A percentile compares a stretch with the other conserved stretches of the same genome.
phyloP scores from a whole-genome alignment of 2,329 filamentous ascomycete genomes.

The Hypoxylon sp. region DNA sequence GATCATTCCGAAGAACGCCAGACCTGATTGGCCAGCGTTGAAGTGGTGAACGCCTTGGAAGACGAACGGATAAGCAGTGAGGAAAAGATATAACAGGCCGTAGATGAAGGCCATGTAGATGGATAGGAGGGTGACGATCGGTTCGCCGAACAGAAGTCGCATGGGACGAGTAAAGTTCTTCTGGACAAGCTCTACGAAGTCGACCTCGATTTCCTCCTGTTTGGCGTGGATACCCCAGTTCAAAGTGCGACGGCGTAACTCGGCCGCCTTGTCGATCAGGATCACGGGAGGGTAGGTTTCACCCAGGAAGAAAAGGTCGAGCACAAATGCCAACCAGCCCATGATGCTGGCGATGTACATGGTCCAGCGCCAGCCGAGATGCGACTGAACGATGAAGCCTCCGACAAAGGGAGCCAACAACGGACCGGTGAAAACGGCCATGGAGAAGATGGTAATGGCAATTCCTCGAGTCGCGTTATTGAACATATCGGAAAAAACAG shows the following conservation, averaged over 20 bases:
- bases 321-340: conserved; percentile 69
- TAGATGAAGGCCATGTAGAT: conserved; percentile 83
- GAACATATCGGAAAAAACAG: conserved; percentile 80
- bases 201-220: conserved; percentile 78
- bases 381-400: conserved; percentile 72
- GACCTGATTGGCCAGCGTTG: conserved; percentile 75
- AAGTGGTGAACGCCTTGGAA: conserved; percentile 81
- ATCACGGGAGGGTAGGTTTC: conserved; percentile 79
- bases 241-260: conserved; percentile 72
- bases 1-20: conserved; percentile 90
- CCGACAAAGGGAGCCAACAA: conserved; percentile 77
- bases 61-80: conserved; percentile 86
- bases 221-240: conserved; percentile 80
- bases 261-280: conserved; percentile 69
- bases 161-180: conserved; percentile 77
- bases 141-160: conserved; percentile 74
- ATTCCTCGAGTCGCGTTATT: conserved; percentile 71
- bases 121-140: conserved; percentile 75
- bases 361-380: conserved; percentile 80
- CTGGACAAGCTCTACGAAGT: conserved; percentile 71
- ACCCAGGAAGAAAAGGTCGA: conserved; percentile 72
- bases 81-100: conserved; percentile 80
- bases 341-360: conserved; percentile 74
- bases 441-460: conserved; percentile 69
- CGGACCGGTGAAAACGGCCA: conserved; percentile 75